Evolutionary conservation across 345 rosid genomes (phyloP).

Genomic region (Schrenkiella parvula): DNA sequence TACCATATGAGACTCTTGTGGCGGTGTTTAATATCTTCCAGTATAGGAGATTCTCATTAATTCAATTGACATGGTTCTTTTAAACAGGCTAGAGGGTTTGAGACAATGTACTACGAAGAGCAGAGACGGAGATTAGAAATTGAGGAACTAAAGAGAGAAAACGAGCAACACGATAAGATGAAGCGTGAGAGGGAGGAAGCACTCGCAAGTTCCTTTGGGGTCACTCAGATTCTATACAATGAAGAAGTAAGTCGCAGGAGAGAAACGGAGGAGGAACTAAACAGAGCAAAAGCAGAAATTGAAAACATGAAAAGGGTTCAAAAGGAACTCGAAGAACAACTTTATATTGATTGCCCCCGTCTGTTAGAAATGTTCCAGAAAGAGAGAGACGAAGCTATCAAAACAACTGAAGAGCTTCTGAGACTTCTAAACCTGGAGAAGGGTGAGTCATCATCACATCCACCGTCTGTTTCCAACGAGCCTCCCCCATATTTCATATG

Average conservation of each 20-base stretch:
- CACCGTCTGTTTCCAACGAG: conserved; percentile 28
- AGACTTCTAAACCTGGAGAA: conserved; percentile 11
- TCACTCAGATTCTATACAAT: conserved; percentile 29
- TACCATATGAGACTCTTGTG: not conserved
- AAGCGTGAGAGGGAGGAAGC: conserved; percentile 33
- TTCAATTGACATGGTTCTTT: not conserved
- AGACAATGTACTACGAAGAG: conserved; percentile 28
- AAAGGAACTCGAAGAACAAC: conserved; percentile 32
- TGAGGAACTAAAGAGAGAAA: conserved; percentile 32
- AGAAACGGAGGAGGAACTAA: conserved; percentile 21
- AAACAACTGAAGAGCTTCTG: conserved; percentile 27
- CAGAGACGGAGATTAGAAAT: conserved; percentile 28
- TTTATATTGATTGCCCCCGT: conserved; percentile 15
- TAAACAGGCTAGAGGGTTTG: conserved; percentile 14
- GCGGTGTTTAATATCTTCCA: conserved; percentile 3
- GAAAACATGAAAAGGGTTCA: conserved; percentile 25
- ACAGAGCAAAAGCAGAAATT: conserved; percentile 27
- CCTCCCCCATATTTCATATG: conserved; percentile 38
- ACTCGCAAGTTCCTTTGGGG: conserved; percentile 27
- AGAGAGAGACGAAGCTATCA: conserved; percentile 33
- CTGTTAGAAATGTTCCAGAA: conserved; percentile 18
- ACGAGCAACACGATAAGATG: conserved; percentile 6
- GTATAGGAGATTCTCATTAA: not conserved
- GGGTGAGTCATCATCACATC: conserved; percentile 29
- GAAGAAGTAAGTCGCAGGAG: conserved; percentile 25